Conservation (phyloP, 331 rosid species). For the Pyracantha coccinea region DNA sequence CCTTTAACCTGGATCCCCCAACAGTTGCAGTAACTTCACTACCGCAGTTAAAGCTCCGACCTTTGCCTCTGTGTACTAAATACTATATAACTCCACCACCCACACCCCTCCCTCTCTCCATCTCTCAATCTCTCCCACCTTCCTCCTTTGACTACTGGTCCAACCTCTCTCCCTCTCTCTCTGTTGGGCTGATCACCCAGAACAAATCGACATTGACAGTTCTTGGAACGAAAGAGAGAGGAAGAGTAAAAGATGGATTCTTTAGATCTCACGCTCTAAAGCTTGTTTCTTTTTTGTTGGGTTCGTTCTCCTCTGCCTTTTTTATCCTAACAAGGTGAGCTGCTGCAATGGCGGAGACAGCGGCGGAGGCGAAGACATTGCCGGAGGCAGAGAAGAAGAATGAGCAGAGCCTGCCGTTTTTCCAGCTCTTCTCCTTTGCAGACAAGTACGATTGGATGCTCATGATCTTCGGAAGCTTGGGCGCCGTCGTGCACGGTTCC, state of each 20-base stretch:
- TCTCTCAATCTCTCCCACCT: constrained; percentile 17
- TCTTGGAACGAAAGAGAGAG: constrained; percentile 29
- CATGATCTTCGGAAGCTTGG: constrained; percentile 76
- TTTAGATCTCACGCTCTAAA: constrained; percentile 36
- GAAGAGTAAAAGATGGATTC: constrained; percentile 1
- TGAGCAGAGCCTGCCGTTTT: constrained; percentile 77
- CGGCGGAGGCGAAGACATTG: constrained; percentile 44
- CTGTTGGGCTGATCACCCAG: constrained; percentile 11
- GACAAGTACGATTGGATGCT: constrained; percentile 72
- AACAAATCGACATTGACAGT: constrained; percentile 43
- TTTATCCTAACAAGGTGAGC: background rate
- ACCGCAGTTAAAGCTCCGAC: background rate
- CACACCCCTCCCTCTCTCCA: constrained; percentile 26
- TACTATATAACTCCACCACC: constrained; percentile 28
- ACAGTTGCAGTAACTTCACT: background rate
- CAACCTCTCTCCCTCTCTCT: constrained; percentile 15
- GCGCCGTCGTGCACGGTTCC: constrained; percentile 87
- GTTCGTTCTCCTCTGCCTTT: background rate
- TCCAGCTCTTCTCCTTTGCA: constrained; percentile 80
- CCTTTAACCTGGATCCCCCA: background rate
- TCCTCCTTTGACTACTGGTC: constrained; percentile 58
- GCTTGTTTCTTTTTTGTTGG: constrained; percentile 1
- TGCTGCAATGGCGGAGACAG: constrained; percentile 56
- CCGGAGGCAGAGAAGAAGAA: constrained; percentile 95
- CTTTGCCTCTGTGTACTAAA: background rate